Evolutionary conservation across 2,329 filamentous ascomycete genomes (phyloP), one percentile per base, ranked within the genome.

Genomic region (Scorias spongiosa): DNA sequence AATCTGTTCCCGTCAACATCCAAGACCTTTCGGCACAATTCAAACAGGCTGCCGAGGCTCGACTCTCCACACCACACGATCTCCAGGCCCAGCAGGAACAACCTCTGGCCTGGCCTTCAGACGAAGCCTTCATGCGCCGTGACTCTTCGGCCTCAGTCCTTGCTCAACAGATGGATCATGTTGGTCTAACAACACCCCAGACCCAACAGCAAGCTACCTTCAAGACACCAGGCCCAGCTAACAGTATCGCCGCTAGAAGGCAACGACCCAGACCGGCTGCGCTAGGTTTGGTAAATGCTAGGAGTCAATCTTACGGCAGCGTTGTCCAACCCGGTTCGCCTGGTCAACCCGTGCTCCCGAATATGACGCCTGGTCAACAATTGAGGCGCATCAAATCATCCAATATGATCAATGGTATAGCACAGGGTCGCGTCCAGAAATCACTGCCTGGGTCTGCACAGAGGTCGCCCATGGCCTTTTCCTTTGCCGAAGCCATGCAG

Each of bases 271-370:
- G 56, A 15, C 65, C 58, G 46, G 63, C 61, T 47, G 66, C 59
- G 43, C 57, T 63, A 47, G 66, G 54, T 49, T 58, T 54, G 41
- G 65, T 47, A 49, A 64, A 58, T 39, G 54, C 12, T 51, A 57
- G 58, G 50, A 70, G 64, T 51, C 63, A 57, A 29, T 67, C 65
- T 0, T 67, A 66, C 51, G 62, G 57, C 26, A 57, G 59, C 37
- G 57, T 60, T 8, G 59, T 66, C 59, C 57, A 59, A 18, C 61
- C 63, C 46, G 58, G 67, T 65, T 81, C 12, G 78, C 80, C 63
- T 86, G 83, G 54, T 73, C 81, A 49, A 87, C 75, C 49, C 36
- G 28, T 10, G n/a, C 28, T n/a, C 38, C 17, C 15, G 17, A 41
- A 12, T 42, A 37, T 30, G 40, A 46, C 10, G 39, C 36, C 12